Evolutionary conservation across 495 filamentous ascomycete genomes (phyloP).

Genomic region (Aspergillus heteromorphus): DNA sequence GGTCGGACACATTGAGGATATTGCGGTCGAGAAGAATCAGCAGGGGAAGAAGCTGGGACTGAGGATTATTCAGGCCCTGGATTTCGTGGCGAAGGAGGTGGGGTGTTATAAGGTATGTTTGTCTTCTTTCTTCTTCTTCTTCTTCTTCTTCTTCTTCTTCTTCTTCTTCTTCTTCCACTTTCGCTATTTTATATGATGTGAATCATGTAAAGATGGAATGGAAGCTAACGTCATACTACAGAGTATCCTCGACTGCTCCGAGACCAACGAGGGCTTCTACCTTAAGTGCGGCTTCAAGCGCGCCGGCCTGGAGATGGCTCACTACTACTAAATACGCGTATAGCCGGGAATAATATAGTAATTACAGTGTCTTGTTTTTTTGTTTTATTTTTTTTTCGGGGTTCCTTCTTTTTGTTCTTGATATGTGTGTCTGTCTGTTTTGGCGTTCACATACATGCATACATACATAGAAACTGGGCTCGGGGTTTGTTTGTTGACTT

Average conservation of each 20-base stretch:
- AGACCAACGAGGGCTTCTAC: constrained; percentile 95
- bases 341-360: no score
- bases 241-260: constrained; percentile 71
- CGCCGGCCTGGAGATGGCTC: constrained; percentile 94
- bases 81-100: constrained; percentile 75
- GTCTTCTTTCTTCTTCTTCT: constrained; percentile 1
- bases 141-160: neutral
- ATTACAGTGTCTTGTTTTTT: no score
- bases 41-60: constrained; percentile 96
- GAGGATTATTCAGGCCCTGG: constrained; percentile 88
- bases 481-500: neutral
- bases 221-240: constrained; percentile 19
- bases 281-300: constrained; percentile 95
- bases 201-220: neutral
- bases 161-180: no score
- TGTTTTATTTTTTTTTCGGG: neutral
- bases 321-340: constrained; percentile 65
- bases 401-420: neutral
- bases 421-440: neutral
- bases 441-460: constrained; percentile 4
- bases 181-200: no score
- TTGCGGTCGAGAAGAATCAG: constrained; percentile 87
- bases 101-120: constrained; percentile 85
- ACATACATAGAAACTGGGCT: neutral
- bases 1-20: constrained; percentile 98